Base-by-base conservation (phyloP, 805 yeast species). In the Kluyveromyces siamensis region DNA sequence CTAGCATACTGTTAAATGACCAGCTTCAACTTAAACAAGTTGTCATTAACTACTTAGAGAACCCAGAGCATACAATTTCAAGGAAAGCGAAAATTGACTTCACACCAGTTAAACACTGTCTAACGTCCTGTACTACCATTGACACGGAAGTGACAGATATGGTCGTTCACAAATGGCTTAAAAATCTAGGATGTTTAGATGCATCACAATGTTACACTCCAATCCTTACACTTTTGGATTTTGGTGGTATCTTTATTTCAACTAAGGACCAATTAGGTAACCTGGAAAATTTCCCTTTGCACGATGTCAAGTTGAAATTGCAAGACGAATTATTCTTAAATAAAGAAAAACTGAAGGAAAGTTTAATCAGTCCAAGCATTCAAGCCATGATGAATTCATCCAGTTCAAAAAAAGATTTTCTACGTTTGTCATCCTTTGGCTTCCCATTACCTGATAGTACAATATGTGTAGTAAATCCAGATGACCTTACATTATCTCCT, bases 361-460 rank as follows among this genome's bases (percentile, higher is more conserved):
- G 65, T 48, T 53, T 58, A 17, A 50, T 66, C 10, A 62, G 63
- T 43, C 57, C 67, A 13, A 64, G 66, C 42, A 52, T 62, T 9
- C 48, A 57, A 1, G 67, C 67, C 2, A 62, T 60, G 64, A 53
- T 61, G 5, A 57, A 63, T 44, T 58, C 63, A 1, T 55, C 67
- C 2, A 59, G 62, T 46, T 62, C 74, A 5, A 61, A 62, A 37
- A 67, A 76, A 13, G 77, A 75, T 44, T 76, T 72, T 46, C 68
- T 88, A 40, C 72, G 95, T 45, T 83, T 93, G 0, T 95, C 95
- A 16, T 84, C 96, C 0, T 93, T 91, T 72, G 99, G 99, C 0
- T 88, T 75, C 59, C 98, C 99, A 1, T 65, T 93, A 1, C 96
- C 97, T 0, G 96, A 91, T 68, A 91, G 97, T 0, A 87, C 95